A percentile compares a stretch with the other conserved stretches of the same genome.
Conservation (phyloP, 1,139 yeast genomes). For the Kodamaea derodonti region DNA sequence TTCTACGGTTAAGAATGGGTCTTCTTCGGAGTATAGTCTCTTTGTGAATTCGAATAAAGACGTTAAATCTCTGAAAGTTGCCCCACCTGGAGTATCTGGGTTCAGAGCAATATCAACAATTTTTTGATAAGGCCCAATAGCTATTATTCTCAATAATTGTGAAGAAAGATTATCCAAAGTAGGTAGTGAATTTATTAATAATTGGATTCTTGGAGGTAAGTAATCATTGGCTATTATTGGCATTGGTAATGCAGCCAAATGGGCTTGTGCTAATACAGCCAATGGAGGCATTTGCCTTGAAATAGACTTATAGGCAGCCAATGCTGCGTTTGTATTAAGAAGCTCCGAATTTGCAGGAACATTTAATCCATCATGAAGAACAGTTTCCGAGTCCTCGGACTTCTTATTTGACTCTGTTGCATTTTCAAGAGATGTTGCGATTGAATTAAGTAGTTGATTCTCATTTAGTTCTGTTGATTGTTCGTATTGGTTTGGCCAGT, state of each 20-base stretch:
- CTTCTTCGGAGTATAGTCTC: constrained; percentile 58
- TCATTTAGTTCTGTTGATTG: no score
- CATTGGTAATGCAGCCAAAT: constrained; percentile 56
- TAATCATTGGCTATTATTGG: constrained; percentile 53
- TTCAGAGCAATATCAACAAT: constrained; percentile 69
- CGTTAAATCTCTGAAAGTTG: constrained; percentile 67
- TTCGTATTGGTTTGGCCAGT: no score
- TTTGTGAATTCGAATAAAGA: constrained; percentile 74
- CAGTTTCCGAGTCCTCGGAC: constrained; percentile 5
- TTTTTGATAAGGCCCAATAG: constrained; percentile 69
- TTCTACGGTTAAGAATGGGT: constrained; percentile 62
- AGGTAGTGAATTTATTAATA: constrained; percentile 63
- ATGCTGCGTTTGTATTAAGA: constrained; percentile 36
- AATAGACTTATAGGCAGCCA: constrained; percentile 42
- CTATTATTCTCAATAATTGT: constrained; percentile 66
- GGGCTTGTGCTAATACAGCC: constrained; percentile 46
- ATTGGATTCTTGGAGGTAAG: constrained; percentile 57
- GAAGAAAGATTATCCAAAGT: constrained; percentile 71
- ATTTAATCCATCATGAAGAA: constrained; percentile 21
- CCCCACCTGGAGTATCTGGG: constrained; percentile 69
- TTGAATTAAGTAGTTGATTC: not conserved
- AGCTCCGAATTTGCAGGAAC: constrained; percentile 44
- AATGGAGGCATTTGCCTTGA: constrained; percentile 38
- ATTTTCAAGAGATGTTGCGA: constrained; percentile 19
- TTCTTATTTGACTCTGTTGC: constrained; percentile 2